Evolutionary conservation across 805 yeast genomes (phyloP).

Genomic region (Candida silvatica): DNA sequence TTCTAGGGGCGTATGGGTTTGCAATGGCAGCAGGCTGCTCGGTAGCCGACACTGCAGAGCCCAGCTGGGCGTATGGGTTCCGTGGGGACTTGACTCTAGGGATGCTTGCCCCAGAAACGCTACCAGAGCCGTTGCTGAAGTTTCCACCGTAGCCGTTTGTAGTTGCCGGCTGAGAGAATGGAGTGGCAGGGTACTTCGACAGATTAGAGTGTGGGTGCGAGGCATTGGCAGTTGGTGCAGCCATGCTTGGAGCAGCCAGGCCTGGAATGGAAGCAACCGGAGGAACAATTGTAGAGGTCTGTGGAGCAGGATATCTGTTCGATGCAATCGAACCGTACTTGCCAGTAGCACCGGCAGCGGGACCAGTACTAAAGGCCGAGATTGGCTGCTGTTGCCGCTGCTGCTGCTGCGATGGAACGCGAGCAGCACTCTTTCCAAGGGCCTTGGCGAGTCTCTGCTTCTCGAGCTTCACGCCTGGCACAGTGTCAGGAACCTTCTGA

Average conservation of each 20-base stretch:
- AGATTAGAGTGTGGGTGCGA: background rate
- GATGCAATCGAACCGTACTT: background rate
- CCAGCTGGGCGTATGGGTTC: conserved; percentile 3
- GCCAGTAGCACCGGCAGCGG: conserved; percentile 1
- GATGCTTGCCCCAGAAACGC: too few species aligned
- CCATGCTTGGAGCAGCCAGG: background rate
- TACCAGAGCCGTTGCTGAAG: conserved; percentile 7
- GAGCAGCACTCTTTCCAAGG: conserved; percentile 16
- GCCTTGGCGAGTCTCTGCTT: conserved; percentile 76
- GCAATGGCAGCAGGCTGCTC: conserved; percentile 25
- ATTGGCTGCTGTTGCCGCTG: conserved; percentile 1
- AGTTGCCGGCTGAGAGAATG: background rate
- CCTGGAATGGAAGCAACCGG: background rate
- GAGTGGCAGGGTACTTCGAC: background rate
- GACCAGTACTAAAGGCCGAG: background rate
- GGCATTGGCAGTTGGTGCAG: background rate
- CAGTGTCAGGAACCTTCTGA: conserved; percentile 61
- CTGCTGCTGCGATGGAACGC: background rate
- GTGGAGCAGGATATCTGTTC: background rate
- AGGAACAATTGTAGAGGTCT: background rate
- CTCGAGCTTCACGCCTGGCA: conserved; percentile 62
- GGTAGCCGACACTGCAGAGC: conserved; percentile 1
- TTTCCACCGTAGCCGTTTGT: background rate
- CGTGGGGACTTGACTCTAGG: background rate
- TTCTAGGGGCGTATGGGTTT: conserved; percentile 28